These are phyloP conservation scores for Epichloe sp. DNA, from an alignment of 2,329 filamentous ascomycete species.

Conservation along the genomic window DNA sequence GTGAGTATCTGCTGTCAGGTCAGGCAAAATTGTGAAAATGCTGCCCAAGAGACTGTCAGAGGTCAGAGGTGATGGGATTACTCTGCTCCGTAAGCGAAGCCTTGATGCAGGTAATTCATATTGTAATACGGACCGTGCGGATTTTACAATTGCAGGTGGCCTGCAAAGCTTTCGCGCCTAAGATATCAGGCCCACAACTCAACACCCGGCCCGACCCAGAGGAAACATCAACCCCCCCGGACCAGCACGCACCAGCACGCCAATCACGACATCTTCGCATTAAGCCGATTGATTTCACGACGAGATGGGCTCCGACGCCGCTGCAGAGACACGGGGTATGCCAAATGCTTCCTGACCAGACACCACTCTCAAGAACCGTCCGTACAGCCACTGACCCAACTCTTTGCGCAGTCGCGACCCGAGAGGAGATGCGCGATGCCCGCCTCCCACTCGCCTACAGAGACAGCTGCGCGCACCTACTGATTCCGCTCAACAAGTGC, in stretches of 20 bases:
- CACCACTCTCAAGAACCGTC: not conserved
- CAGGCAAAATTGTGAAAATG: not conserved
- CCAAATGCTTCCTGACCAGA: no score
- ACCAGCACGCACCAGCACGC: slow-evolving; percentile 7
- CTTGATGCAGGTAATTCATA: not conserved
- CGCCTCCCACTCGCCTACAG: slow-evolving; percentile 81
- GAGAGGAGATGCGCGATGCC: slow-evolving; percentile 89
- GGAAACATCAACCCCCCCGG: slow-evolving; percentile 12
- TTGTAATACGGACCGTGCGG: no score
- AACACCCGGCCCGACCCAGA: slow-evolving; percentile 15
- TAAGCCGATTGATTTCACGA: slow-evolving; percentile 20
- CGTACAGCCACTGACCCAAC: not conserved
- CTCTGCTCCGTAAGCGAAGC: not conserved
- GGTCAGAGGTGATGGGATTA: no score
- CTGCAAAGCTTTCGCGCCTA: slow-evolving; percentile 8
- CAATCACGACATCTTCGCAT: slow-evolving; percentile 14
- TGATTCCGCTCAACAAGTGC: slow-evolving; percentile 94
- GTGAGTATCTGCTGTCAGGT: not conserved
- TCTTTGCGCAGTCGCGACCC: slow-evolving; percentile 50
- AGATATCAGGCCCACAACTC: slow-evolving; percentile 13
- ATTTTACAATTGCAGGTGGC: no score
- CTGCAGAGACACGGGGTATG: slow-evolving; percentile 26
- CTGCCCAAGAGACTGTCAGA: not conserved
- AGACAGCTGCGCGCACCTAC: slow-evolving; percentile 86
- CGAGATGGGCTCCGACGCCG: slow-evolving; percentile 24